Conservation (phyloP, 2,329 filamentous ascomycete genomes). For the Rhexocercosporidium sp. region DNA sequence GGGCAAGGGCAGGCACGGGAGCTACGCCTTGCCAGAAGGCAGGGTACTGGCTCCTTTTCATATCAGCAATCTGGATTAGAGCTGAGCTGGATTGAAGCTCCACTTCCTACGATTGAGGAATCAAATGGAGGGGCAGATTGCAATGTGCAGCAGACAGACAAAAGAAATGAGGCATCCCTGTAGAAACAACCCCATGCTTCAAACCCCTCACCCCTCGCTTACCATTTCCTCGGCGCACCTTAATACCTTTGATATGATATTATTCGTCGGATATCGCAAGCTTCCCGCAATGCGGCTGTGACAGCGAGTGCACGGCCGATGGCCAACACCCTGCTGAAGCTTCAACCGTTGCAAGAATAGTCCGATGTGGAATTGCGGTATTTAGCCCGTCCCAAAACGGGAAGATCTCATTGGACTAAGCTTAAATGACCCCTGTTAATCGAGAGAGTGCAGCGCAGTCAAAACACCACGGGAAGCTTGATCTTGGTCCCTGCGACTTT, state of each 20-base stretch:
- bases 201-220: conserved; percentile 8
- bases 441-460: not conserved
- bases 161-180: not conserved
- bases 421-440: not conserved
- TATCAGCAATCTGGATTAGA: conserved; percentile 3
- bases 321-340: conserved; percentile 20
- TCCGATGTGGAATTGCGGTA: conserved; percentile 16
- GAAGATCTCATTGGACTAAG: conserved; percentile 1
- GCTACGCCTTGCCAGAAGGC: not conserved
- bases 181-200: conserved; percentile 22
- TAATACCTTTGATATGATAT: not conserved
- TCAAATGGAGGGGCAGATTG: not conserved
- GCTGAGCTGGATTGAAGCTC: not conserved
- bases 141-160: not conserved
- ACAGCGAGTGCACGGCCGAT: conserved; percentile 17
- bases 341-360: conserved; percentile 24
- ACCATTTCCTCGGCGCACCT: not conserved
- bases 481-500: conserved; percentile 1
- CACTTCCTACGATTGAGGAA: not conserved
- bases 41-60: conserved; percentile 7
- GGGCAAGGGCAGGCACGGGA: not conserved
- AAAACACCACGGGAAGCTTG: not conserved
- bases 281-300: conserved; percentile 14
- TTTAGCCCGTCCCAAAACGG: not conserved
- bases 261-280: conserved; percentile 5